Evolutionary conservation across 2,329 filamentous ascomycete genomes (phyloP).

Genomic region (Colletotrichum zoysiae): DNA sequence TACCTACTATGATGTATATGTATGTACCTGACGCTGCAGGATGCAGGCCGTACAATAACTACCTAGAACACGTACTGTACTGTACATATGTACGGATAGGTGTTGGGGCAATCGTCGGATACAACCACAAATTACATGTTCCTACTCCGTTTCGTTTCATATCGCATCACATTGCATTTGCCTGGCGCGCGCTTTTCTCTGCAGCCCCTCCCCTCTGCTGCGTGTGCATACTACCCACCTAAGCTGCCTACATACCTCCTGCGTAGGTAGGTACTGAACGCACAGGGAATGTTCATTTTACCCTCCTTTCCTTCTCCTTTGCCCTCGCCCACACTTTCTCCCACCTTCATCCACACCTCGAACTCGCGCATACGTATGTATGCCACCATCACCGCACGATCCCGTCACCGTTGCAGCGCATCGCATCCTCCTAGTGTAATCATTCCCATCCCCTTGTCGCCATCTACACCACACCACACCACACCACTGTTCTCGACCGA

Average conservation of each 20-base stretch:
- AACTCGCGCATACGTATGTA: background rate
- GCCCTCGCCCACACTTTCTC: background rate
- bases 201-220: background rate
- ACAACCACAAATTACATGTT: constrained; percentile 2
- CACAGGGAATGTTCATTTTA: background rate
- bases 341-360: background rate
- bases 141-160: constrained; percentile 19
- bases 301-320: background rate
- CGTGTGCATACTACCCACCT: too few species aligned
- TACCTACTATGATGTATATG: too few species aligned
- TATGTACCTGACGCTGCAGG: too few species aligned
- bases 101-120: constrained; percentile 3
- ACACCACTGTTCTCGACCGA: background rate
- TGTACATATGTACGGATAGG: too few species aligned
- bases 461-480: background rate
- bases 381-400: background rate
- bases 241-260: too few species aligned
- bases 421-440: background rate
- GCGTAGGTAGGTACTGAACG: too few species aligned
- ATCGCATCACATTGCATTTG: constrained; percentile 2
- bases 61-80: too few species aligned
- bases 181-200: constrained; percentile 17
- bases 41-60: too few species aligned
- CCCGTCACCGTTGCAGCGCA: constrained; percentile 4
- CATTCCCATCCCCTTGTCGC: background rate